Evolutionary conservation across 331 rosid species (phyloP), one percentile per base, ranked within the genome.

Genomic region (Prunus yedoensis): DNA sequence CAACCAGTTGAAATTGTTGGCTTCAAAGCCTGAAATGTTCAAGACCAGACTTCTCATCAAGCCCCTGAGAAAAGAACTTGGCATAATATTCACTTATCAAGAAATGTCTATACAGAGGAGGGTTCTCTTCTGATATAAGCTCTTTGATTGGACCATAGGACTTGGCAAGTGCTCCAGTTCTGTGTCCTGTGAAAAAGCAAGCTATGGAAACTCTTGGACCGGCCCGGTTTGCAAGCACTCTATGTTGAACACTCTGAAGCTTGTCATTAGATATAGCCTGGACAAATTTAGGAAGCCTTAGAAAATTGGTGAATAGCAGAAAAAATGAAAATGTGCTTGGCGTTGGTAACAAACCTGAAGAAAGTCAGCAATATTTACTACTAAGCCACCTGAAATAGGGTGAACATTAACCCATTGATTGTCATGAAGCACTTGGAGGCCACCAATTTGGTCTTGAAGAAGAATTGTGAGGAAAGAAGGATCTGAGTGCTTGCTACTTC

Each of bases 211-310:
- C 9, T 75, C 88, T 82, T 18, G 85, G 85, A 16, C 85, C 80
- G 0, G 53, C 50, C 3, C 53, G 27, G n/a, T 71, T 77, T 0
- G 88, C 78, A 2, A 84, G 35, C 59, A 82, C 88, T 18, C 87
- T 78, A 20, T 87, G 91, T 8, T 79, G 67, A 14, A 68, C 78
- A 72, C 88, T 87, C 64, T 21, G 65, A 46, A 66, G 70, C 59
- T 25, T 84, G 78, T 84, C 87, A 60, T 84, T 87, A 3, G 85
- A 68, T 57, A 79, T 68, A 5, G 78, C 76, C 83, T 84, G 83
- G 54, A 7, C 28, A 21, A 20, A 57, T 1, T 27, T 27, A 2
- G 28, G 28, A 27, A 27, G 28, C 28, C 28, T 27, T 27, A 27
- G 28, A 27, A 27, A 27, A 27, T 27, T 27, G 28, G 28, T 27